Conservation (phyloP, 2,329 filamentous ascomycete genomes). For the Ophiostoma australiae region DNA sequence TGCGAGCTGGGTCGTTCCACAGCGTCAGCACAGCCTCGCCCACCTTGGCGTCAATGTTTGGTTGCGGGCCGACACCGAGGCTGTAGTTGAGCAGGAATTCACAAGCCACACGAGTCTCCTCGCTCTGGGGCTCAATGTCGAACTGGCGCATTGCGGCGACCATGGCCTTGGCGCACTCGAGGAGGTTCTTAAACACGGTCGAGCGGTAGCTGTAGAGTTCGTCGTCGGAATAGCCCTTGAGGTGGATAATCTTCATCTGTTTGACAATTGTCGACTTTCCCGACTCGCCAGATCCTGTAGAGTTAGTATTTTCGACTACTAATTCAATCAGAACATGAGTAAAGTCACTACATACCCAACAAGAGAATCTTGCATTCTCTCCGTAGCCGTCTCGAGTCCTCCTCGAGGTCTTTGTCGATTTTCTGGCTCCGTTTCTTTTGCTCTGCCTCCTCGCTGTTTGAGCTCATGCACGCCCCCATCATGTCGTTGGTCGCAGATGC, state of each 20-base stretch:
- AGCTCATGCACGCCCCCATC: constrained; percentile 95
- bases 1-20: constrained; percentile 84
- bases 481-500: constrained; percentile 16
- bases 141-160: constrained; percentile 91
- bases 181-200: constrained; percentile 96
- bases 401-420: constrained; percentile 89
- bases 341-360: constrained; percentile 57
- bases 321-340: not conserved
- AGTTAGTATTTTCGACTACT: constrained; percentile 21
- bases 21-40: constrained; percentile 78
- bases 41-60: constrained; percentile 73
- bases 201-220: constrained; percentile 91
- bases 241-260: constrained; percentile 99
- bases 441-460: constrained; percentile 77
- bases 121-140: constrained; percentile 69
- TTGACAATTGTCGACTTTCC: constrained; percentile 99
- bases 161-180: constrained; percentile 93
- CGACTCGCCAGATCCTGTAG: constrained; percentile 87
- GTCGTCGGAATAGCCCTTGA: constrained; percentile 93
- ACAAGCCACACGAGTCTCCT: constrained; percentile 67
- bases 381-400: constrained; percentile 86
- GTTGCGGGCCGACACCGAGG: constrained; percentile 84
- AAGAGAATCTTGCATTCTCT: constrained; percentile 98
- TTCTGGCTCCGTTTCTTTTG: constrained; percentile 95
- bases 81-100: constrained; percentile 82